A percentile compares a stretch with the other conserved stretches of the same genome.
phyloP scores from a whole-genome alignment of 164 flowering plant species.

The Tetracentron sinense region DNA sequence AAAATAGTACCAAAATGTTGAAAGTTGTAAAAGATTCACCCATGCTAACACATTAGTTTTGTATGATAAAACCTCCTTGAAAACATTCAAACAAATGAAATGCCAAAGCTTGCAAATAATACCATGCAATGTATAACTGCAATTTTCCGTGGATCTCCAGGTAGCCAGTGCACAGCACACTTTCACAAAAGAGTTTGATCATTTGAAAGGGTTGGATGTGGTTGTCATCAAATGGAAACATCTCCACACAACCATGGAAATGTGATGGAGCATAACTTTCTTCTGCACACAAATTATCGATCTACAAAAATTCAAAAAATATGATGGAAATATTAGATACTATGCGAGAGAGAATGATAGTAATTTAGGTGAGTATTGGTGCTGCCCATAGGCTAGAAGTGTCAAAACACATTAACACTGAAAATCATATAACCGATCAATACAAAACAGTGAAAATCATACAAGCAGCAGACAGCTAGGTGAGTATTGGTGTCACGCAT shows the following conservation, averaged over 20 bases:
- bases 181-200: slow-evolving; percentile 78
- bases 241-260: slow-evolving; percentile 73
- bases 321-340: not conserved
- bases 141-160: slow-evolving; percentile 56
- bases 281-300: slow-evolving; percentile 73
- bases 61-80: not conserved
- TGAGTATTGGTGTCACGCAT: no score
- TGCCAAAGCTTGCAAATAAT: slow-evolving; percentile 9
- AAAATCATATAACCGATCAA: no score
- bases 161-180: slow-evolving; percentile 73
- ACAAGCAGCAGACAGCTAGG: not conserved
- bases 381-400: not conserved
- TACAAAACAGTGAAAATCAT: no score
- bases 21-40: no score
- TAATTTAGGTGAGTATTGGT: not conserved
- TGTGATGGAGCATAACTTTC: slow-evolving; percentile 61
- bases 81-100: slow-evolving; percentile 3
- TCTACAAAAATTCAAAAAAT: slow-evolving; percentile 31
- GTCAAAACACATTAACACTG: not conserved
- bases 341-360: not conserved
- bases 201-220: slow-evolving; percentile 68
- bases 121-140: slow-evolving; percentile 92
- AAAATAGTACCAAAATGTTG: no score
- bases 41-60: not conserved
- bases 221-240: slow-evolving; percentile 79